Base-by-base conservation (phyloP, 208 protist genomes). In the Wallacemonas collosoma region DNA sequence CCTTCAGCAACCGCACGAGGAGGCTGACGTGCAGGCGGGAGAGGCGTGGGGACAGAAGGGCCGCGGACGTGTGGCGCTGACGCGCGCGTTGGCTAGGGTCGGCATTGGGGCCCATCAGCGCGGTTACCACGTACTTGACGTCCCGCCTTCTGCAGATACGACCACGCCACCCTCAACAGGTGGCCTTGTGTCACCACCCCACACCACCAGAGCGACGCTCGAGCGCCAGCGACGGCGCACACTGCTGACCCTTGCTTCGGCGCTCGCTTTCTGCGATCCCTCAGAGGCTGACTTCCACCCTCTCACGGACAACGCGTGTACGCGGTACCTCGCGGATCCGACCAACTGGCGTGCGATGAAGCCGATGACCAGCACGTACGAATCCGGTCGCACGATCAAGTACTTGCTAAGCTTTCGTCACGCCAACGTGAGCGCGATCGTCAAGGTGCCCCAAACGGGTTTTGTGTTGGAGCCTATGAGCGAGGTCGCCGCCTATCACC, bases 281-380 rank as follows among this genome's bases (percentile, higher is more conserved):
- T 58, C 60, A 1, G 71, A 77, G 48, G 82, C 71, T 2, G 63
- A 73, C 43, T 88, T 77, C 65, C 73, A 64, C 35, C 66, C 66
- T 15, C 70, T 60, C 26, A 68, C 68, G 9, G 84, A 89, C 56
- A 38, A 69, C 26, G 68, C 70, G 9, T 89, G 84, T 56, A 15
- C 70, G 7, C 62, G 53, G 38, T 87, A 86, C 58, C 68, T 89
- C 3, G 2, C 36, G 14, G 73, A 86, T 53, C 71, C 71, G 7
- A 26, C 45, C 5, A 80, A 86, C 39, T 87, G 80, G 84, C 44
- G 77, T 2, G 48, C 71, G 35, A 40, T 89, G 38, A 86, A 86
- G 60, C 78, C 81, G 43, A 57, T 89, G 69, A 72, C 65, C 26
- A 76, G 71, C 61, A 55, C 71, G 2, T 73, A 83, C 40, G 17